Evolutionary conservation across 2,329 filamentous ascomycete species (phyloP), one percentile per base, ranked within the genome.

Genomic region (Acrocalymma vagum): DNA sequence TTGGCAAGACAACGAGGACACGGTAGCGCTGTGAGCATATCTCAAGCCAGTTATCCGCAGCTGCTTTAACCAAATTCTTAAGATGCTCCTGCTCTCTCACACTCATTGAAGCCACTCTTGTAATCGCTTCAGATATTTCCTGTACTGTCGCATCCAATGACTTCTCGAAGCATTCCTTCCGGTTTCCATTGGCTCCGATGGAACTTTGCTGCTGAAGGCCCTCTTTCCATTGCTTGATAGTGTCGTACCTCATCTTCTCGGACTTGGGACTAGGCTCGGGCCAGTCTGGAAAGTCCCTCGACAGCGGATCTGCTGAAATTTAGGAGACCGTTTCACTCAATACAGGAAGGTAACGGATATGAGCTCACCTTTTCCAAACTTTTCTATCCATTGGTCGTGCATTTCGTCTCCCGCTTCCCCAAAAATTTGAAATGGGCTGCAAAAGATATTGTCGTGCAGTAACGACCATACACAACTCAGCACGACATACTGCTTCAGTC

Each of bases 21-120:
- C 51, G 29, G 23, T 48, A 53, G 8, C 43, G 27, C 27, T 55
- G 45, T 3, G 45, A 50, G 31, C 51, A 42, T 9, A 37, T 29
- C 15, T 55, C 43, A 4, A 55, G 26, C 51, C 51, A 55, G 5
- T 42, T 24, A 14, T 42, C 51, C 9, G 32, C 49, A 3, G 45
- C 38, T 4, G 40, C n/a, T 3, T 34, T 30, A 5, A 55, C 32
- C 8, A 52, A 26, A 7, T 25, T 25, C 5, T 46, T 25, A 3
- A 55, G 24, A 2, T 13, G 14, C 21, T 42, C 29, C 9, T 9
- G 11, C 8, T 52, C 28, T 7, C 29, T 39, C 4, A 18, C 13
- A 8, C 28, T 41, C 8, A 52, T 9, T n/a, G 16, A 15, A n/a
- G 41, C 29, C 5, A 55, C 29, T 7, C 24, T 41, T 5, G 29